Base-by-base conservation (phyloP, 2,329 filamentous ascomycete species). In the Calonectria pauciramosa region DNA sequence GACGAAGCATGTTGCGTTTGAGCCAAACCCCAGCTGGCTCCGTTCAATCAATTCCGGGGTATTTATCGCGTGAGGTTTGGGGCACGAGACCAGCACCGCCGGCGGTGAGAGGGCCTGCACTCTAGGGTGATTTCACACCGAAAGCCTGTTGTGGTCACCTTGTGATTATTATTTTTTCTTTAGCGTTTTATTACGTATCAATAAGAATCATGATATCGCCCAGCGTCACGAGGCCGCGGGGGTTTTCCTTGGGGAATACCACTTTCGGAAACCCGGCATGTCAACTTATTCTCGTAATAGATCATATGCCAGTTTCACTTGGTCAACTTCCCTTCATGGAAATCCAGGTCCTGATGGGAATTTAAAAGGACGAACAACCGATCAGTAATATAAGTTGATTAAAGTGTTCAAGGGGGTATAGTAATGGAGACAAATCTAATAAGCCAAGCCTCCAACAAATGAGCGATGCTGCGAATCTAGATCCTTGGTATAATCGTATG, bases 391-490 rank as follows among this genome's bases (percentile, higher is more conserved):
- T 26, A 20, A 41, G n/a, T 52, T 1, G 51, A 59, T 59, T 59
- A 59, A 59, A 14, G 36, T 30, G 10, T 63, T 36, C 30, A 26
- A 38, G 32, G 13, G 32, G 68, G 44, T 70, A 64, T 52, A 72
- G 32, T 63, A 54, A 73, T 44, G 34, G 73, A 51, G 59, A 8
- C 69, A 65, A 36, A 28, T 71, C 63, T 66, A 75, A 60, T 52
- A 20, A 59, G 49, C 47, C 28, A 36, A 54, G 41, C 28, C 34
- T 54, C 9, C 34, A 38, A 34, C 13, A 67, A 36, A 63, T 66
- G 34, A 63, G 38, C 67, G 63, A 16, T 70, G 44, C 32, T 64
- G 51, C n/a, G 49, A 59, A 51, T 80, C 38, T 70, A 68, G 49
- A 67, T 63, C 71, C 71, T 47, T 52, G 60, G 26, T 70, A 30